Base-by-base conservation (phyloP, 192 early-diverging fungal genomes). In the Coemansia sp. region DNA sequence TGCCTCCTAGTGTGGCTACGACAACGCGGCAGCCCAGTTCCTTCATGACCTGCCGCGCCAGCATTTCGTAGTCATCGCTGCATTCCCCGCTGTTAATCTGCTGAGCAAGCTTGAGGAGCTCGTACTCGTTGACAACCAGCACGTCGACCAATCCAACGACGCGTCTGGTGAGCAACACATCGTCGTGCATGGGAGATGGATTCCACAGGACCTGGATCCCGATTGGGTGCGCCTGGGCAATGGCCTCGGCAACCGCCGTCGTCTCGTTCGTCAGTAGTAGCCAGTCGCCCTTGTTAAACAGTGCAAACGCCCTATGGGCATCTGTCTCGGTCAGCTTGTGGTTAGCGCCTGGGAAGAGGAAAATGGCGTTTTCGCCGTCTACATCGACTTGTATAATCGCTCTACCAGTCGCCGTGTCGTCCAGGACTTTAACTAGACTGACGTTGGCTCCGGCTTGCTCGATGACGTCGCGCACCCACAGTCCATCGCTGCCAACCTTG, bases 231-330 rank as follows among this genome's bases (percentile, higher is more conserved):
- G 88, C 89, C 8, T 83, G 68, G 1, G 66, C 46, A 73, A 93
- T 86, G 24, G 91, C 88, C 5, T 86, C 86, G 3, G 84, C 89
- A 20, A 90, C 89, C 10, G 76, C 76, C 22, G 84, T 86, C 1
- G 95, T 94, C 73, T 98, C 96, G 76, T 95, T 96, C 47, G 96
- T 95, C 70, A 95, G 82, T 1, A 96, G 63, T 19, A 96, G 76
- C 91, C 91, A 94, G 65, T 93, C 93, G 11, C 87, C 88, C 20
- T 61, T 22, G 6, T 74, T 68, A 66, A 90, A 91, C 31, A 71
- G 40, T 2, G 74, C 73, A n/a, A 91, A 65, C 17, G 87, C 85
- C n/a, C 70, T 40, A 12, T 40, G 64, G 9, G 80, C 86, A 32
- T 90, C 83, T 22, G 59, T 72, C 20, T 60, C 46, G 22, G 82